Evolutionary conservation across 225 moss, liverwort and hornwort species (phyloP), one percentile per base, ranked within the genome.

Genomic region (Pleurozium schreberi): DNA sequence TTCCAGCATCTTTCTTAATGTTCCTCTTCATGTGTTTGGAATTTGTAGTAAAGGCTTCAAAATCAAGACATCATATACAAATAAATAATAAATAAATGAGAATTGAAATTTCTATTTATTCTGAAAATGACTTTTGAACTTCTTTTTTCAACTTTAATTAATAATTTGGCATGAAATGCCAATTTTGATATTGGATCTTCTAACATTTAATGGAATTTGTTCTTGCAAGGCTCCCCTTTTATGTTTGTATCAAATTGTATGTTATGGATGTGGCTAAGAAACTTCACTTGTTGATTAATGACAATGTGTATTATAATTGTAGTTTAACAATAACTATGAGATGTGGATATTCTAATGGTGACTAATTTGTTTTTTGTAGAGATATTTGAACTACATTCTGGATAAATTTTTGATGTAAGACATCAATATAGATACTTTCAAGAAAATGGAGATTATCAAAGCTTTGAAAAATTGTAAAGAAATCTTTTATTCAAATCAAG

Each of bases 101-200:
- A n/a, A 12, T 22, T 7, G 21, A 7, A 68, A 7, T 22, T 38
- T 68, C 0, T n/a, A 23, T n/a, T 6, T 7, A 19, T 19, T 36
- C 6, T 66, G 11, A 36, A 18, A 38, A 6, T 20, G 0, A 10
- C 0, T 22, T 0, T 7, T 6, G 4, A 22, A n/a, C 7, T 22
- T n/a, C 1, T n/a, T 68, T 68, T 68, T 6, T 1, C 12, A 68
- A 12, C 22, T 22, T n/a, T 4, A 13, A 12, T 23, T 14, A 69
- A 8, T 8, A 23, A 22, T 14, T 40, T 69, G 2, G 40, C 1
- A 23, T n/a, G 7, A 23, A 68, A n/a, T n/a, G 22, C 1, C 6
- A 8, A 38, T 23, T 8, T 25, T 23, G 11, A n/a, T 26, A 15
- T 28, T 42, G 5, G 26, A 27, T 5, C 3, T 27, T 71, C 8